These are phyloP conservation scores for Nemania sp. DNA, from an alignment of 2,329 filamentous ascomycete genomes.

Conservation along the genomic window DNA sequence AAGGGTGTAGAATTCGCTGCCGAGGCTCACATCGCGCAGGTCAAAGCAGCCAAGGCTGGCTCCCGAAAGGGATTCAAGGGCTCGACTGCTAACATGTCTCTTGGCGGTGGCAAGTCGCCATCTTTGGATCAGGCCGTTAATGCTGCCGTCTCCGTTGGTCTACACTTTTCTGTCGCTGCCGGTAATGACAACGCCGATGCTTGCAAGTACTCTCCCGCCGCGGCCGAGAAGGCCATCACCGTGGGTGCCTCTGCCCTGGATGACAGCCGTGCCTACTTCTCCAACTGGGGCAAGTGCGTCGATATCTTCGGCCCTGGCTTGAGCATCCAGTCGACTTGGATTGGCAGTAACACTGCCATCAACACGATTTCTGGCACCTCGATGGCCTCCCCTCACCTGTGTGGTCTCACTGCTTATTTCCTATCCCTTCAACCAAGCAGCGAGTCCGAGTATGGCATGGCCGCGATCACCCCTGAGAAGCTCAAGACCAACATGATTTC, in stretches of 20 bases:
- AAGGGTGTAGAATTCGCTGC: slow-evolving; percentile 97
- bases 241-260: slow-evolving; percentile 92
- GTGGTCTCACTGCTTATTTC: slow-evolving; percentile 95
- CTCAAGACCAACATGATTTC: slow-evolving; percentile 87
- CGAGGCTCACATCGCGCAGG: slow-evolving; percentile 74
- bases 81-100: slow-evolving; percentile 98
- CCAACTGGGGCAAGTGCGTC: slow-evolving; percentile 99
- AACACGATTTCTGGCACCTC: slow-evolving; percentile 99
- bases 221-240: slow-evolving; percentile 88
- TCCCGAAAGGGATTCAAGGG: slow-evolving; percentile 98
- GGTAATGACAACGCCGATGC: slow-evolving; percentile 99
- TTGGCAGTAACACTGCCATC: slow-evolving; percentile 90
- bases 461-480: slow-evolving; percentile 87
- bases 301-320: slow-evolving; percentile 98
- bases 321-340: slow-evolving; percentile 98
- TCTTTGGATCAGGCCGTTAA: slow-evolving; percentile 92
- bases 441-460: slow-evolving; percentile 90
- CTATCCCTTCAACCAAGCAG: slow-evolving; percentile 90
- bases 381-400: slow-evolving; percentile 97
- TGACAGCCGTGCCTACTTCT: slow-evolving; percentile 99
- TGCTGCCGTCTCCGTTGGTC: slow-evolving; percentile 85
- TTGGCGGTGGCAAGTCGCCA: slow-evolving; percentile 94
- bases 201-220: slow-evolving; percentile 98
- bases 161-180: slow-evolving; percentile 97
- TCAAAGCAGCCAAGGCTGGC: slow-evolving; percentile 78